A percentile compares a stretch with the other conserved stretches of the same genome.
These are phyloP conservation scores for Capsicum chinense DNA, from an alignment of 257 asterid species.

Conservation along the genomic window DNA sequence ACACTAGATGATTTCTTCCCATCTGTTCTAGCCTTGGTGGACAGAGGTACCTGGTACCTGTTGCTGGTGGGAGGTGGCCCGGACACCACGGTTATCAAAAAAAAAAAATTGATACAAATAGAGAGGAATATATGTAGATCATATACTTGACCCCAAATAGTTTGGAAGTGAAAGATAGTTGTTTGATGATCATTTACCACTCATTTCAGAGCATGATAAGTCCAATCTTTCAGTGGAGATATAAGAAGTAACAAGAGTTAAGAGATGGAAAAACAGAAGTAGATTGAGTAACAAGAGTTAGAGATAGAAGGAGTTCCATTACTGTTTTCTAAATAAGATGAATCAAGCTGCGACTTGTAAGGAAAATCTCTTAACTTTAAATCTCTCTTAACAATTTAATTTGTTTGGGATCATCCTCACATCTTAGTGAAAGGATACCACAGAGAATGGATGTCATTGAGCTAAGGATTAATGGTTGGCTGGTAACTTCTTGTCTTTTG, in stretches of 20 bases:
- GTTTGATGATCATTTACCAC: neutral
- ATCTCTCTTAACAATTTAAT: neutral
- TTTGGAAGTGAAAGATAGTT: neutral
- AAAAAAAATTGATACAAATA: neutral
- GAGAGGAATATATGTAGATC: neutral
- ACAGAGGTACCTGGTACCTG: no score
- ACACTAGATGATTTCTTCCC: no score
- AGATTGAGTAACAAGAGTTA: no score
- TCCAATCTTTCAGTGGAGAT: neutral
- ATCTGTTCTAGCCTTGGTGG: no score
- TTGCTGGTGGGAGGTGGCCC: no score
- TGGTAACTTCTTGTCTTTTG: neutral
- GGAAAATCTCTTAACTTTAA: neutral
- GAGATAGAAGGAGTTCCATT: no score
- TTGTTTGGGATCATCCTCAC: neutral
- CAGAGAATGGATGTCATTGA: conserved; percentile 2
- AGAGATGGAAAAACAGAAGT: conserved; percentile 17
- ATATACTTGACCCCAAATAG: neutral
- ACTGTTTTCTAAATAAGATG: neutral
- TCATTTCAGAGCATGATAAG: conserved; percentile 2
- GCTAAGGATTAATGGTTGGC: neutral
- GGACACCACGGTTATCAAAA: no score
- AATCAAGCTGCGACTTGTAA: neutral
- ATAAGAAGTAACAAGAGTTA: neutral
- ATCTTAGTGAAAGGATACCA: neutral